A percentile compares a stretch with the other conserved stretches of the same genome.
Evolutionary conservation across 2,329 filamentous ascomycete species (phyloP).

Genomic region (Pyrenochaeta sp.): DNA sequence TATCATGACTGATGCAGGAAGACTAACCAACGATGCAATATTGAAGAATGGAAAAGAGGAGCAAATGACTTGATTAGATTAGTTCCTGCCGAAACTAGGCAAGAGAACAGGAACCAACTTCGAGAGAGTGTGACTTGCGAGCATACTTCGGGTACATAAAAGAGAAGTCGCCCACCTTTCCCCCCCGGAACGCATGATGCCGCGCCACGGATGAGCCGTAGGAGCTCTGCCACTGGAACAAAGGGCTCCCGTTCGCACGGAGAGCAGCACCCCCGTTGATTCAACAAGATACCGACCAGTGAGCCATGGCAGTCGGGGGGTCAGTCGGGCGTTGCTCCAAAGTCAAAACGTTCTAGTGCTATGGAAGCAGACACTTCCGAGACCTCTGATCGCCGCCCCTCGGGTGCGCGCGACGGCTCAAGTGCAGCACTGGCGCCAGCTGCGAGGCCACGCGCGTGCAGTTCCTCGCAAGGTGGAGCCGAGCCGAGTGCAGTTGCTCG

Average conservation of each 20-base stretch:
- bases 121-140: too few relatives aligned
- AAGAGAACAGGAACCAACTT: too few relatives aligned
- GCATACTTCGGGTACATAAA: slow-evolving; percentile 20
- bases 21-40: not conserved
- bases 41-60: slow-evolving; percentile 4
- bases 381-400: slow-evolving; percentile 19
- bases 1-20: slow-evolving; percentile 24
- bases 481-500: slow-evolving; percentile 9
- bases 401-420: slow-evolving; percentile 3
- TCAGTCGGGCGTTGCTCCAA: slow-evolving; percentile 10
- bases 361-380: slow-evolving; percentile 25
- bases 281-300: slow-evolving; percentile 13
- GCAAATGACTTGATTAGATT: slow-evolving; percentile 1
- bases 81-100: too few relatives aligned
- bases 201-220: slow-evolving; percentile 29
- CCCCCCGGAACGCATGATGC: slow-evolving; percentile 30
- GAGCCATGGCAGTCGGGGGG: slow-evolving; percentile 2
- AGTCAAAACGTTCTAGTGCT: slow-evolving; percentile 20
- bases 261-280: slow-evolving; percentile 15
- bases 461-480: slow-evolving; percentile 14
- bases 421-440: too few relatives aligned
- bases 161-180: slow-evolving; percentile 8
- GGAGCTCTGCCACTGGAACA: slow-evolving; percentile 21
- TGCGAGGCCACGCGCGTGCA: slow-evolving; percentile 20
- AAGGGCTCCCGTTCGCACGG: slow-evolving; percentile 9